Base-by-base conservation (phyloP, 2,329 filamentous ascomycete genomes). In the Coleophoma cylindrospora region DNA sequence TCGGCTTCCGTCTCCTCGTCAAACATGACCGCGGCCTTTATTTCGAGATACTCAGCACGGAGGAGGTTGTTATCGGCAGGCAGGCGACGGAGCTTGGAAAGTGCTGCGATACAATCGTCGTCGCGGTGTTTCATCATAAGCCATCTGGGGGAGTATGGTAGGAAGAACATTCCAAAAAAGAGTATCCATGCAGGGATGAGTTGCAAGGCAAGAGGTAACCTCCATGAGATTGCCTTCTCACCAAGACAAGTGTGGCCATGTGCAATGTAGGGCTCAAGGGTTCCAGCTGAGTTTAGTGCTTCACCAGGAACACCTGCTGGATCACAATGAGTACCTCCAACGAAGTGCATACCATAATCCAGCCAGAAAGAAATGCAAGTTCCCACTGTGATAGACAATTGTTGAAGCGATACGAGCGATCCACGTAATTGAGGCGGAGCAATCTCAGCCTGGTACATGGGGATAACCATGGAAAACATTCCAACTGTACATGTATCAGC, bases 401-500 rank as follows among this genome's bases (percentile, higher is more conserved):
- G 81, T 49, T 85, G 81, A 15, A 85, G 70, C 6, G 76, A 79
- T 14, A 86, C 80, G 4, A 86, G 71, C 10, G 80, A 75, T 37
- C 83, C 83, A 51, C 83, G 71, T 21, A 84, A 72, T 61, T 86
- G 81, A 1, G 82, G 81, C 14, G 81, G 73, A 3, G 76, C 73
- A 5, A 63, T 61, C 54, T 67, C 64, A 17, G 64, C 59, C 17
- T 64, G 58, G 50, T 67, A 67, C 8, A 68, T 55, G 6, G 67
- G 66, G 33, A 71, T 68, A 21, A 74, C 68, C 43, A 73, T 68
- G 2, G 70, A 73, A 6, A 71, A 72, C 58, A 72, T 70, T 12
- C 74, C 74, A 53, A 76, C 27, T 27, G 27, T 27, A 27, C 9
- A 27, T 10, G 7, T 27, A 27, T 27, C 9, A 27, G 27, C 27